phyloP scores from a whole-genome alignment of 257 asterid genomes.

The Primulina huaijiensis region DNA sequence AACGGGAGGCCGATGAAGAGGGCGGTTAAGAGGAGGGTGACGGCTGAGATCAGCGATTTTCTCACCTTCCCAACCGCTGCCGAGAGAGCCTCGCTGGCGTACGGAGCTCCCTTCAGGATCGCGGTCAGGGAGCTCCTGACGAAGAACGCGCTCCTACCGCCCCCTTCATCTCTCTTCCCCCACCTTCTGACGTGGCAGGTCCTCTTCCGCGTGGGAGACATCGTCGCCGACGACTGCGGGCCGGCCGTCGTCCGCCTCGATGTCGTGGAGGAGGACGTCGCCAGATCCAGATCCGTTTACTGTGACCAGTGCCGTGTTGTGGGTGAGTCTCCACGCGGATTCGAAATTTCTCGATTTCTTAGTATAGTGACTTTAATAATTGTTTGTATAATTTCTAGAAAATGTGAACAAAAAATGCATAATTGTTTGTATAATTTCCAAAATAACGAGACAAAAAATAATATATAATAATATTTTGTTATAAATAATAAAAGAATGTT shows the following conservation, averaged over 20 bases:
- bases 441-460: too few species aligned
- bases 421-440: too few species aligned
- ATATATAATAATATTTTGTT: too few species aligned
- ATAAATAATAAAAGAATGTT: too few species aligned
- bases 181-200: constrained; percentile 87
- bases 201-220: constrained; percentile 75
- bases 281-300: constrained; percentile 83
- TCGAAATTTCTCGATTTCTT: neutral
- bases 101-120: constrained; percentile 54
- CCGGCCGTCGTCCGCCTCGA: constrained; percentile 70
- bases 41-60: constrained; percentile 70
- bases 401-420: too few species aligned
- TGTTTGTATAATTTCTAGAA: too few species aligned
- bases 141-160: constrained; percentile 66
- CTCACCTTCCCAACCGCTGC: constrained; percentile 55
- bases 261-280: constrained; percentile 90
- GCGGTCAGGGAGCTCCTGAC: constrained; percentile 52
- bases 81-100: constrained; percentile 31
- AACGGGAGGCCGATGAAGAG: constrained; percentile 57
- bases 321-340: constrained; percentile 68
- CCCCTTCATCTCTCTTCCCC: constrained; percentile 76
- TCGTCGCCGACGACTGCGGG: constrained; percentile 44
- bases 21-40: constrained; percentile 66
- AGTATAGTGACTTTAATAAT: too few species aligned
- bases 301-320: constrained; percentile 99